These are phyloP conservation scores for Pythium brassicae DNA, from an alignment of 352 stramenopile species.

Conservation along the genomic window DNA sequence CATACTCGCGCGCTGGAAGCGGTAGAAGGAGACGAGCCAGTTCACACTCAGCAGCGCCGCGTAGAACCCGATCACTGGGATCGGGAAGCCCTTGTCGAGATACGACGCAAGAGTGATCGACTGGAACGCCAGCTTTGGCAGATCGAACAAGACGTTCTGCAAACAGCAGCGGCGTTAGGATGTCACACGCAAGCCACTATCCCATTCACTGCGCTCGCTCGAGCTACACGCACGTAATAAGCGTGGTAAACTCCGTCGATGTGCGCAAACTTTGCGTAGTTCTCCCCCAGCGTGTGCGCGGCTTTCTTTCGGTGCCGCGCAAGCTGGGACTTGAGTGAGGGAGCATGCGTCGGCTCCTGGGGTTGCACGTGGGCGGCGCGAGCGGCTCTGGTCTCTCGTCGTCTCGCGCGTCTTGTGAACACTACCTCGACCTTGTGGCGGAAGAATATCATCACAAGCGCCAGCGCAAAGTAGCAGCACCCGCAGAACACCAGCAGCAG, in stretches of 20 bases:
- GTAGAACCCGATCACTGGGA: slow-evolving; percentile 36
- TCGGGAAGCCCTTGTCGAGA: slow-evolving; percentile 35
- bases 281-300: slow-evolving; percentile 9
- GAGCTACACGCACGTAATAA: slow-evolving; percentile 28
- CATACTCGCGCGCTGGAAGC: slow-evolving; percentile 32
- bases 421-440: slow-evolving; percentile 3
- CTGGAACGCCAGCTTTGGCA: slow-evolving; percentile 43
- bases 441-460: slow-evolving; percentile 33
- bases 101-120: slow-evolving; percentile 31
- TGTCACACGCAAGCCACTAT: no score
- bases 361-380: not conserved
- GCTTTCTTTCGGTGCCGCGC: slow-evolving; percentile 5
- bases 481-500: slow-evolving; percentile 27
- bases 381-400: not conserved
- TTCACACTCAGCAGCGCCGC: slow-evolving; percentile 31
- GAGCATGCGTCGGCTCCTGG: not conserved
- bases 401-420: not conserved
- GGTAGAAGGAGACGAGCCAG: slow-evolving; percentile 44
- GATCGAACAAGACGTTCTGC: slow-evolving; percentile 20
- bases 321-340: not conserved
- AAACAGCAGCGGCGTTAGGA: not conserved
- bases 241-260: slow-evolving; percentile 34
- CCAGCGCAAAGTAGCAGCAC: slow-evolving; percentile 27
- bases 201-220: not conserved
- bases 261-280: slow-evolving; percentile 22